phyloP scores from a whole-genome alignment of 352 stramenopile species.

The Nannochloropsis limnetica region DNA sequence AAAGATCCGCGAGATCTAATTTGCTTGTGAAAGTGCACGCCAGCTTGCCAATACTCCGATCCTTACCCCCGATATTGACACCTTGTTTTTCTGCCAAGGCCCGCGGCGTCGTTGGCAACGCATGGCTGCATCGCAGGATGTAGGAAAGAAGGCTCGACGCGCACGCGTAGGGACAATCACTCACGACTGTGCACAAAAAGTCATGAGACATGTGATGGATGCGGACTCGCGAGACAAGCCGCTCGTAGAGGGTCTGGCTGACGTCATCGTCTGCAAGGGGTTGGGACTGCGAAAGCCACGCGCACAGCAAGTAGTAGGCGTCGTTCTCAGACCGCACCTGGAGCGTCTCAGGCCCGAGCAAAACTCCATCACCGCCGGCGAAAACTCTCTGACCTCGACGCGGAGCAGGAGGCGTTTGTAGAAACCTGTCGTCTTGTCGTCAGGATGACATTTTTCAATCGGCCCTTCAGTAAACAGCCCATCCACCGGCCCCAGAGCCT shows the following conservation, averaged over 20 bases:
- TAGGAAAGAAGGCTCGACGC: neutral
- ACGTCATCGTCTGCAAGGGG: neutral
- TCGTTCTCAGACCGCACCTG: neutral
- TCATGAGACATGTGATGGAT: neutral
- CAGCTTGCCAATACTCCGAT: neutral
- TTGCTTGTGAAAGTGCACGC: neutral
- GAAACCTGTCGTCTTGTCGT: neutral
- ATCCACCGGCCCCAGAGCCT: neutral
- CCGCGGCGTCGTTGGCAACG: neutral
- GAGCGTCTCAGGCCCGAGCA: neutral
- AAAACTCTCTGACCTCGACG: neutral
- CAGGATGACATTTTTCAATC: no score
- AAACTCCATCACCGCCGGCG: neutral
- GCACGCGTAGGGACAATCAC: neutral
- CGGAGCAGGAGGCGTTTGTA: neutral
- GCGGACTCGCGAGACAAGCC: neutral
- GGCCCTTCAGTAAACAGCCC: neutral
- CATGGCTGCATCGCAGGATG: neutral
- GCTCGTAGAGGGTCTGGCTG: neutral
- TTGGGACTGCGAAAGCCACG: neutral
- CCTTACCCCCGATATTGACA: neutral
- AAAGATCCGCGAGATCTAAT: neutral
- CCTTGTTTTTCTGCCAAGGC: neutral
- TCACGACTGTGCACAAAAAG: neutral
- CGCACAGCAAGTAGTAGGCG: neutral